These are phyloP conservation scores for Curvularia lunata DNA, from an alignment of 2,329 filamentous ascomycete species.

Conservation along the genomic window DNA sequence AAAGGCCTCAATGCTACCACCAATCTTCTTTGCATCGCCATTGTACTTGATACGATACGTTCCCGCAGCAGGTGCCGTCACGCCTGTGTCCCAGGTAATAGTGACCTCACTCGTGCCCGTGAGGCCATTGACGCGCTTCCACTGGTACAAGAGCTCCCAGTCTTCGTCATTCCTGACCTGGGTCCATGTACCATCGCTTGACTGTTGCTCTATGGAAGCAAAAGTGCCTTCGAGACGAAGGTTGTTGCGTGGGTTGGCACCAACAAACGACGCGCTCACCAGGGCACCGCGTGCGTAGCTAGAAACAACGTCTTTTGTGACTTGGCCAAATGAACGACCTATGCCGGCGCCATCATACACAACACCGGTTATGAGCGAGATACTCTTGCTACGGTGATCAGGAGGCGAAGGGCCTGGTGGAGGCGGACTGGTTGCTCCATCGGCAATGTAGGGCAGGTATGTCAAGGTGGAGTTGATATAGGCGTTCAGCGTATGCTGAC, in stretches of 20 bases:
- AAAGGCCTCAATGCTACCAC: slow-evolving; percentile 70
- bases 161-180: slow-evolving; percentile 75
- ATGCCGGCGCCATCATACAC: slow-evolving; percentile 72
- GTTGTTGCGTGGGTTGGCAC: slow-evolving; percentile 89
- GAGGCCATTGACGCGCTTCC: slow-evolving; percentile 73
- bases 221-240: slow-evolving; percentile 79
- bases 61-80: slow-evolving; percentile 58
- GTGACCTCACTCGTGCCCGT: slow-evolving; percentile 79
- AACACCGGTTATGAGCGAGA: slow-evolving; percentile 82
- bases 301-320: slow-evolving; percentile 61
- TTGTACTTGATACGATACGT: slow-evolving; percentile 82
- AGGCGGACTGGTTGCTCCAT: slow-evolving; percentile 35
- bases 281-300: slow-evolving; percentile 66
- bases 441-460: slow-evolving; percentile 70
- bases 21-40: slow-evolving; percentile 75
- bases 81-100: slow-evolving; percentile 76
- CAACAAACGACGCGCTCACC: slow-evolving; percentile 75
- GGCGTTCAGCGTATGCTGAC: slow-evolving; percentile 79
- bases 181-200: slow-evolving; percentile 63
- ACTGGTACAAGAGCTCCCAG: slow-evolving; percentile 82
- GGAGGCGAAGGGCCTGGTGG: slow-evolving; percentile 70
- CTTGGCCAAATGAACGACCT: slow-evolving; percentile 73
- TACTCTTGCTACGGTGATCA: slow-evolving; percentile 75
- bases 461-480: slow-evolving; percentile 86
- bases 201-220: slow-evolving; percentile 72